These are phyloP conservation scores for Amyloporia xantha DNA, from an alignment of 768 basidiomycete genomes.

Conservation along the genomic window DNA sequence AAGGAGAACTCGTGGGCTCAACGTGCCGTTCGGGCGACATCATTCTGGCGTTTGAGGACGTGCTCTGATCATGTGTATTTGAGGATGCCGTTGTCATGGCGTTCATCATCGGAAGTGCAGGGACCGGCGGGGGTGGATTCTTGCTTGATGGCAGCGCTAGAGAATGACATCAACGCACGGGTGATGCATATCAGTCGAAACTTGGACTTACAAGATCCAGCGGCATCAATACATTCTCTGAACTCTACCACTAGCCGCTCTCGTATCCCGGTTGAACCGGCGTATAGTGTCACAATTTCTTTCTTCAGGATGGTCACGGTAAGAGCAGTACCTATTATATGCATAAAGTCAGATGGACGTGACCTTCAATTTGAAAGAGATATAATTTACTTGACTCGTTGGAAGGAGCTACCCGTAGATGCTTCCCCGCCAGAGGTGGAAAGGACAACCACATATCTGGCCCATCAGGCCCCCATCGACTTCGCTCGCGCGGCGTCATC, in stretches of 20 bases:
- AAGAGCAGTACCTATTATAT: slow-evolving; percentile 63
- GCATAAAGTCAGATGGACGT: no score
- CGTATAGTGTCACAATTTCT: slow-evolving; percentile 68
- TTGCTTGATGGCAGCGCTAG: slow-evolving; percentile 34
- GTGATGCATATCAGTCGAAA: not conserved
- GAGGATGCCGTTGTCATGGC: not conserved
- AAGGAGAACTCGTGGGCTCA: slow-evolving; percentile 17
- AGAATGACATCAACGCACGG: not conserved
- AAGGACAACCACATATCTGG: slow-evolving; percentile 91
- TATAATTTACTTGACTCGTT: slow-evolving; percentile 48
- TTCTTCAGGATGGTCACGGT: slow-evolving; percentile 83
- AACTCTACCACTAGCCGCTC: slow-evolving; percentile 66
- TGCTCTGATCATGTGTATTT: not conserved
- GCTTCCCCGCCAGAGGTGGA: slow-evolving; percentile 93
- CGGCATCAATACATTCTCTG: slow-evolving; percentile 80
- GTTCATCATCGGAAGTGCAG: slow-evolving; percentile 26
- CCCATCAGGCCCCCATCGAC: slow-evolving; percentile 42
- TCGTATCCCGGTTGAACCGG: slow-evolving; percentile 49
- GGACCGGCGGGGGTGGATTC: slow-evolving; percentile 55
- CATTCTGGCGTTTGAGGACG: not conserved
- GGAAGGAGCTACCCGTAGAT: slow-evolving; percentile 64
- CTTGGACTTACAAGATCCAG: slow-evolving; percentile 52
- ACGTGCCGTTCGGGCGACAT: slow-evolving; percentile 9
- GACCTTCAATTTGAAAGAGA: not conserved
- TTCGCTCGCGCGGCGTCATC: slow-evolving; percentile 62